Conservation (phyloP, 805 yeast species). For the Schizosaccharomyces osmophilus region DNA sequence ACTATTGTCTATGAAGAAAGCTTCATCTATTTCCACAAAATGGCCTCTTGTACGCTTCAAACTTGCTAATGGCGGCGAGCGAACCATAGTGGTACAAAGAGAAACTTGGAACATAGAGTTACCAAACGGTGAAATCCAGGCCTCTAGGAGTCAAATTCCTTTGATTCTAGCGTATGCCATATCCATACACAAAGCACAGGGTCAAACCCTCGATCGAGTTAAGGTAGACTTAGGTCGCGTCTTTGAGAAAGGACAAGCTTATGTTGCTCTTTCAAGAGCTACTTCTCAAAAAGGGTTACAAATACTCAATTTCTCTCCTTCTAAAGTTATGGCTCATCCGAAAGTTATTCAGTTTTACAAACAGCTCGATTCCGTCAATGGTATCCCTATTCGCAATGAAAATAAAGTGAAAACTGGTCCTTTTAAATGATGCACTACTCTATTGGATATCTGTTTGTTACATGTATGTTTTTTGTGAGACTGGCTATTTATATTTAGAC, state of each 20-base stretch:
- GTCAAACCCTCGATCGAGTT: constrained; percentile 59
- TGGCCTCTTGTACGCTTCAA: constrained; percentile 62
- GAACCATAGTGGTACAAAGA: constrained; percentile 58
- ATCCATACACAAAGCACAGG: constrained; percentile 89
- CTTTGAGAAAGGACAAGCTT: constrained; percentile 86
- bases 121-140: constrained; percentile 40
- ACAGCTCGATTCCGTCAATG: neutral
- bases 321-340: constrained; percentile 42
- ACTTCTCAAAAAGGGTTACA: constrained; percentile 62
- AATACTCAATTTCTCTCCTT: constrained; percentile 42
- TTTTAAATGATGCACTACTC: too few species aligned
- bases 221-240: constrained; percentile 50
- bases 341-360: constrained; percentile 50
- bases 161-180: constrained; percentile 87
- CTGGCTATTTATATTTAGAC: too few species aligned
- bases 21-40: neutral
- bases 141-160: constrained; percentile 59
- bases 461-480: too few species aligned
- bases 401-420: neutral
- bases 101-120: constrained; percentile 68
- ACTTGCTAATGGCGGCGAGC: constrained; percentile 40
- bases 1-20: neutral
- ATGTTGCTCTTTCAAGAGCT: constrained; percentile 86
- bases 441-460: too few species aligned
- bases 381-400: neutral